Conservation (phyloP, 805 yeast genomes). For the Kluyveromyces nonfermentans region DNA sequence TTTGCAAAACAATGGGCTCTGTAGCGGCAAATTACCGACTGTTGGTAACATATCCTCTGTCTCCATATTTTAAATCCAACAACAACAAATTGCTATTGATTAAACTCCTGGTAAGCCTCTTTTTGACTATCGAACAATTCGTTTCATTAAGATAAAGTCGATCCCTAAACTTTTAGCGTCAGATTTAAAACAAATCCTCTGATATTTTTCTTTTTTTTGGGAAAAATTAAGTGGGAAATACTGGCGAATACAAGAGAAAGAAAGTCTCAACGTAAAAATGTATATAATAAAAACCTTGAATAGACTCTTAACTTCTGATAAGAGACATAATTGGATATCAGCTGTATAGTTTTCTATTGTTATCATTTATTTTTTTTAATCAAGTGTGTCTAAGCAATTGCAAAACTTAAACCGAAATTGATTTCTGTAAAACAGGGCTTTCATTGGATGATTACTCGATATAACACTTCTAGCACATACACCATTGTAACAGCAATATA, state of each 20-base stretch:
- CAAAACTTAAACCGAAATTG: no score
- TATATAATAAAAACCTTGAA: no score
- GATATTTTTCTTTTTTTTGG: background rate
- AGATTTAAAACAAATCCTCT: background rate
- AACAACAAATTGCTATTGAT: background rate
- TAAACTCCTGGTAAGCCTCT: background rate
- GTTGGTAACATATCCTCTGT: background rate
- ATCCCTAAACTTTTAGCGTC: background rate
- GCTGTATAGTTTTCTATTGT: no score
- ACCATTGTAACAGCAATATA: no score
- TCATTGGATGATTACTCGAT: no score
- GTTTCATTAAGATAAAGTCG: background rate
- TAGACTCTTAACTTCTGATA: no score
- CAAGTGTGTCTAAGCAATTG: no score
- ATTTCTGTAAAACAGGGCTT: no score
- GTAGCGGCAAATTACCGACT: constrained; percentile 24
- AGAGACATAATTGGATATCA: no score
- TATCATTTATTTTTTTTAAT: no score
- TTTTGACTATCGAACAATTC: background rate
- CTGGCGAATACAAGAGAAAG: background rate
- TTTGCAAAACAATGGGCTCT: constrained; percentile 30
- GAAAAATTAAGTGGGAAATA: background rate
- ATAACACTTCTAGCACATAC: no score
- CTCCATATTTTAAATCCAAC: background rate
- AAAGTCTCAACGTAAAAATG: no score